Base-by-base conservation (phyloP, 371 early-diverging fungal genomes). In the Apophysomyces trapeziformis region DNA sequence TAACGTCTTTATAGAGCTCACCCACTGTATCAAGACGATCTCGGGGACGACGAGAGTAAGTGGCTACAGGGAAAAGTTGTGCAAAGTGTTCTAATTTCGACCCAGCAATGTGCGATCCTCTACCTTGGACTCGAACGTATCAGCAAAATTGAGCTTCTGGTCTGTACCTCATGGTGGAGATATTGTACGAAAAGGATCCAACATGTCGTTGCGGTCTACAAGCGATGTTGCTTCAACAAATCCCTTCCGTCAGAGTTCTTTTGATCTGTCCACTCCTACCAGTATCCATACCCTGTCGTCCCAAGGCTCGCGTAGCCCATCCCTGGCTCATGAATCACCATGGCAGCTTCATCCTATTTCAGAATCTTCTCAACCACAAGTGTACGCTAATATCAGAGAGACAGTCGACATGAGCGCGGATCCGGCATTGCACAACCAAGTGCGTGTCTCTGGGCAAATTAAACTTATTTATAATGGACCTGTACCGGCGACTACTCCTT, bases 31-130 rank as follows among this genome's bases (percentile, higher is more conserved):
- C 72, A 12, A 26, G 66, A 58, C 69, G 78, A 57, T 76, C 71
- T 14, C 76, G 76, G 43, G 78, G 77, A 69, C 63, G 82, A 54
- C 57, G 82, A 63, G 75, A 81, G 78, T 79, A 70, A 54, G 74
- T 26, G 32, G 32, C 32, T 26, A 2, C 32, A 26, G 32, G 2
- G 32, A 26, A 26, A 26, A 26, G 38, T 16, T 7, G 16, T 44
- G 35, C 0, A 13, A 37, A 7, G 8, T 43, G 45, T 36, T 32
- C 47, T 36, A 16, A 57, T 59, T 38, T 64, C 14, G 5, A 41
- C 4, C 4, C 21, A 50, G 54, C 7, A 50, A 50, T 21, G 21
- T 21, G 21, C 54, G 54, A 18, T 50, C 54, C 3, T n/a, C 26
- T 39, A 38, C 36, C 3, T 58, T 41, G 12, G 14, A 50, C 7